Conservation (phyloP, 192 early-diverging fungal species). For the Entomortierella parvispora region DNA sequence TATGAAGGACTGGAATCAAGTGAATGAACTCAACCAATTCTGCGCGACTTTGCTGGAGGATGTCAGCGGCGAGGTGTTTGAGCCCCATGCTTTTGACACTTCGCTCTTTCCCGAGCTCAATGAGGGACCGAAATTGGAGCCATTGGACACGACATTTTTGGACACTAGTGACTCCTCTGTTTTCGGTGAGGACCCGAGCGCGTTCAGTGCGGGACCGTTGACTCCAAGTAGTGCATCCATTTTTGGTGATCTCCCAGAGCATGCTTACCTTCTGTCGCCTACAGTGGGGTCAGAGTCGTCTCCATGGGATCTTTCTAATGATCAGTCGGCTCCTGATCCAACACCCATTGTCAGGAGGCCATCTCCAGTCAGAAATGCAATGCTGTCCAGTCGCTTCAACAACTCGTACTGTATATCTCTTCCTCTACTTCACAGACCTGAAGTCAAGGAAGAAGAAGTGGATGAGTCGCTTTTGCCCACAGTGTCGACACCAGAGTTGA, state of each 20-base stretch:
- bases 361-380: neutral
- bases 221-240: neutral
- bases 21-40: slow-evolving; percentile 45
- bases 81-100: slow-evolving; percentile 19
- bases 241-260: neutral
- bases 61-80: slow-evolving; percentile 41
- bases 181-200: neutral
- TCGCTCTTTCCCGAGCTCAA: slow-evolving; percentile 35
- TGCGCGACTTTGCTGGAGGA: slow-evolving; percentile 38
- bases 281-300: neutral
- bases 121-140: slow-evolving; percentile 14
- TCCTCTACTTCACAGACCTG: slow-evolving; percentile 10
- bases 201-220: neutral
- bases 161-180: neutral
- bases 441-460: slow-evolving; percentile 14
- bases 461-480: slow-evolving; percentile 18
- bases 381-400: slow-evolving; percentile 26
- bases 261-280: no score
- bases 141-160: slow-evolving; percentile 8
- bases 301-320: neutral
- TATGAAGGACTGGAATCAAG: slow-evolving; percentile 33
- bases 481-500: neutral
- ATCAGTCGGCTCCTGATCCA: neutral
- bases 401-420: slow-evolving; percentile 29
- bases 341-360: slow-evolving; percentile 13